Base-by-base conservation (phyloP, 768 basidiomycete genomes). In the Suillus subalutaceus region DNA sequence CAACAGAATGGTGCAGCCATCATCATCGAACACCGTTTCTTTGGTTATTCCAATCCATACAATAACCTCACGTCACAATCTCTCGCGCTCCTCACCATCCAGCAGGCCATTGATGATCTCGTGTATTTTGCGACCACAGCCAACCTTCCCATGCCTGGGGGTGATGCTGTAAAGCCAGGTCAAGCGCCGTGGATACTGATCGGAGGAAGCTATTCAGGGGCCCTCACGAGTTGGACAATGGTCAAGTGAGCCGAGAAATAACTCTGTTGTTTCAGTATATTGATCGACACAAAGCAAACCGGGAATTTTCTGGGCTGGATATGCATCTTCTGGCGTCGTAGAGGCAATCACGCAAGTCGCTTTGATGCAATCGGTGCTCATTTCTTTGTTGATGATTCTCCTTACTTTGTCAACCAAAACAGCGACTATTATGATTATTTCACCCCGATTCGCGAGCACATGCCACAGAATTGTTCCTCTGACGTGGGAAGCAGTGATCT, bases 91-190 rank as follows among this genome's bases (percentile, higher is more conserved):
- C 88, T 88, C 72, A 91, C 89, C 1, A 83, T 92, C 57, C 87
- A 90, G 72, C 91, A 92, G 77, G 88, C 90, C 12, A 86, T 91
- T 67, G 87, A 91, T 60, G 90, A 92, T 70, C 75, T 91, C 44
- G 89, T 81, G 18, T 90, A 88, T 74, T 92, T 92, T 70, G 83
- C 88, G 20, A 80, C 87, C 68, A 90, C 85, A 66, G 90, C 85
- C 18, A 75, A 84, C 38, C 82, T 92, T 30, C 88, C 90, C 3
- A 88, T 89, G 85, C 88, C 89, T 0, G 83, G 84, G 63, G 89
- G 90, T 6, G 82, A 87, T 69, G 74, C 84, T 35, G 79, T 92
- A 16, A 84, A 82, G n/a, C 88, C 90, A 2, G 81, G 81, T 53
- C 75, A 77, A 38, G 79, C 80, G 3, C 80, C 82, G 1, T 84